A percentile compares a stretch with the other conserved stretches of the same genome.
Evolutionary conservation across 2,329 filamentous ascomycete species (phyloP).

Genomic region (Colletotrichum costaricense): DNA sequence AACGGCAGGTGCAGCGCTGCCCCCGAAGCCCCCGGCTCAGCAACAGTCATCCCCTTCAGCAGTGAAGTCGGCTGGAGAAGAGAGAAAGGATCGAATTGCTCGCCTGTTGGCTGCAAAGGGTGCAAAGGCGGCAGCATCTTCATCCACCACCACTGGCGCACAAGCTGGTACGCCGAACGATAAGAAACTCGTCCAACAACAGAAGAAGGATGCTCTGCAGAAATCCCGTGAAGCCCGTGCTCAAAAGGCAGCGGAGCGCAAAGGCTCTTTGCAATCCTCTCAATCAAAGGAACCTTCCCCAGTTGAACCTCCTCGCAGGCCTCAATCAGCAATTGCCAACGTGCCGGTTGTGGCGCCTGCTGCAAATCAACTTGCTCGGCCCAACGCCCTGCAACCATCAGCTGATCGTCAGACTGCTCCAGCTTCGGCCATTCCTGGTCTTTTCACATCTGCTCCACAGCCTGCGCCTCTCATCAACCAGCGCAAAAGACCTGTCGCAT

Average conservation of each 20-base stretch:
- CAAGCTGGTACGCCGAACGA: conserved; percentile 58
- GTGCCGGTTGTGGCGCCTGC: not conserved
- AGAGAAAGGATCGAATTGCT: conserved; percentile 82
- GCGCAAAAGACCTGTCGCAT: conserved; percentile 66
- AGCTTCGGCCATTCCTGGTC: conserved; percentile 48
- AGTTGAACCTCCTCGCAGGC: not conserved
- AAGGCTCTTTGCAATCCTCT: conserved; percentile 16
- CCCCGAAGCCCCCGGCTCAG: not conserved
- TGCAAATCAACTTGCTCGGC: not conserved
- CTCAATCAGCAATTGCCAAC: not conserved
- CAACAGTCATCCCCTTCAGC: conserved; percentile 2
- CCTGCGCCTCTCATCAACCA: conserved; percentile 39
- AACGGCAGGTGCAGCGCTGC: not conserved
- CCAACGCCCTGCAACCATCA: not conserved
- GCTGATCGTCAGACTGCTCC: not conserved
- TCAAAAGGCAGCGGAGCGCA: conserved; percentile 45
- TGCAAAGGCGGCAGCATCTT: conserved; percentile 55
- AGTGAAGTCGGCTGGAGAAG: conserved; percentile 58
- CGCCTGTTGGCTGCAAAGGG: conserved; percentile 79
- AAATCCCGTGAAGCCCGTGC: conserved; percentile 62
- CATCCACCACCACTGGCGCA: conserved; percentile 19
- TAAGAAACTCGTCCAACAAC: conserved; percentile 78
- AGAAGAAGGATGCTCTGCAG: conserved; percentile 82
- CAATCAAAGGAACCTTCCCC: conserved; percentile 17
- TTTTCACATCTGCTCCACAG: conserved; percentile 48